phyloP scores from a whole-genome alignment of 306 rosid genomes.

The Lotus japonicus region DNA sequence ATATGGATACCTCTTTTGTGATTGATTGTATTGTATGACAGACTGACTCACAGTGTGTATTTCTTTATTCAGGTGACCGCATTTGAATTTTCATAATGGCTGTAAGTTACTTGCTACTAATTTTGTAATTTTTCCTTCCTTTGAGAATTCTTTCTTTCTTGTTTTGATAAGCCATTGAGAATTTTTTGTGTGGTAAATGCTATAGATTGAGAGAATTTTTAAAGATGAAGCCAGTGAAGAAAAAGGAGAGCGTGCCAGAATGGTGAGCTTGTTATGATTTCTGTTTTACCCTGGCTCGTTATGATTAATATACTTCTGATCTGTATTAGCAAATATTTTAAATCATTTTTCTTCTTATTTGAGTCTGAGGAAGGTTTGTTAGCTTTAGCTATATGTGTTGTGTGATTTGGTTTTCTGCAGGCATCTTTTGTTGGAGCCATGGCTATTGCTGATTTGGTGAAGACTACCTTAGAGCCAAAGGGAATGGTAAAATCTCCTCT shows the following conservation, averaged over 20 bases:
- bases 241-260: slow-evolving; percentile 94
- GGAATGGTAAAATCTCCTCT: slow-evolving; percentile 64
- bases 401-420: slow-evolving; percentile 27
- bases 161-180: neutral
- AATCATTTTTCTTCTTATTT: neutral
- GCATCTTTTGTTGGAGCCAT: slow-evolving; percentile 94
- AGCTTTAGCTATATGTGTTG: neutral
- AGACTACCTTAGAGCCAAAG: slow-evolving; percentile 94
- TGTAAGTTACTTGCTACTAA: slow-evolving; percentile 38
- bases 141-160: too few relatives aligned
- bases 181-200: slow-evolving; percentile 21
- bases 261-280: slow-evolving; percentile 48
- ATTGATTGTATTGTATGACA: neutral
- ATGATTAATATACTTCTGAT: neutral
- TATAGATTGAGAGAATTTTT: slow-evolving; percentile 58
- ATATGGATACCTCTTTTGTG: neutral
- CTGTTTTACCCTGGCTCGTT: neutral
- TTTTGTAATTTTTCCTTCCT: neutral
- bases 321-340: neutral
- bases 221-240: slow-evolving; percentile 97
- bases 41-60: neutral
- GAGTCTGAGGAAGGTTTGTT: neutral
- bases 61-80: slow-evolving; percentile 23
- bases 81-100: slow-evolving; percentile 42
- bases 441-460: slow-evolving; percentile 95